These are phyloP conservation scores for Kuraishia floccosa DNA, from an alignment of 805 yeast species.

Conservation along the genomic window DNA sequence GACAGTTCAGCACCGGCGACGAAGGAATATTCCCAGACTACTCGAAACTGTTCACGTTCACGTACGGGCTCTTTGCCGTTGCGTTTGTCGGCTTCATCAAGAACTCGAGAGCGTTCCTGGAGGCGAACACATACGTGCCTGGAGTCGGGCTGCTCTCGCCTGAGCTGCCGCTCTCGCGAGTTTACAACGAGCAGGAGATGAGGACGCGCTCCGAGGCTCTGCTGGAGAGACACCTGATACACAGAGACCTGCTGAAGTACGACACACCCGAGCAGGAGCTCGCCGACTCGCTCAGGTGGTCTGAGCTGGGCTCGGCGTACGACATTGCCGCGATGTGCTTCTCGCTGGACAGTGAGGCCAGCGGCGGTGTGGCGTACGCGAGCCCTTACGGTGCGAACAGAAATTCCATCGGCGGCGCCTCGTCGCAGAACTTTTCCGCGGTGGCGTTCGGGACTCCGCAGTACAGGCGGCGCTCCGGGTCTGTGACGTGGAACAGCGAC, in stretches of 20 bases:
- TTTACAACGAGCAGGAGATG: slow-evolving; percentile 9
- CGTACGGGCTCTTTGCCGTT: slow-evolving; percentile 49
- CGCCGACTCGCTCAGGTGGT: slow-evolving; percentile 15
- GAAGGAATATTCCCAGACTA: slow-evolving; percentile 12
- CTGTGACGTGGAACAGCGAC: too few species aligned
- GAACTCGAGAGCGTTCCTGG: slow-evolving; percentile 25
- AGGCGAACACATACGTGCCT: slow-evolving; percentile 5
- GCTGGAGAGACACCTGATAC: slow-evolving; percentile 26
- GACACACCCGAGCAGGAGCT: slow-evolving; percentile 22
- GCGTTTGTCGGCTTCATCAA: slow-evolving; percentile 30
- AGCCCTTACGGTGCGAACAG: too few species aligned
- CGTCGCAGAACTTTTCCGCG: too few species aligned
- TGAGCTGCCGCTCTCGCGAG: background rate
- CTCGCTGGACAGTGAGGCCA: slow-evolving; percentile 8
- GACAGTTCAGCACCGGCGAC: slow-evolving; percentile 5
- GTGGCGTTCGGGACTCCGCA: too few species aligned
- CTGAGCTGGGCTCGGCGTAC: slow-evolving; percentile 18
- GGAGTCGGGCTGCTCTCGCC: background rate
- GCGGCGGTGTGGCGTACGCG: too few species aligned
- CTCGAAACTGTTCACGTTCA: slow-evolving; percentile 28
- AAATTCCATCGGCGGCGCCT: too few species aligned
- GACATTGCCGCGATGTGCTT: slow-evolving; percentile 23
- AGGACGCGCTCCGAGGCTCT: slow-evolving; percentile 14
- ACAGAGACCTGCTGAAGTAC: slow-evolving; percentile 31
- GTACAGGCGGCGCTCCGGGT: too few species aligned